Percentiles rank a stretch among this genome's conserved stretches.
phyloP scores from a whole-genome alignment of 495 filamentous ascomycete species.

The Lepidopterella palustris region DNA sequence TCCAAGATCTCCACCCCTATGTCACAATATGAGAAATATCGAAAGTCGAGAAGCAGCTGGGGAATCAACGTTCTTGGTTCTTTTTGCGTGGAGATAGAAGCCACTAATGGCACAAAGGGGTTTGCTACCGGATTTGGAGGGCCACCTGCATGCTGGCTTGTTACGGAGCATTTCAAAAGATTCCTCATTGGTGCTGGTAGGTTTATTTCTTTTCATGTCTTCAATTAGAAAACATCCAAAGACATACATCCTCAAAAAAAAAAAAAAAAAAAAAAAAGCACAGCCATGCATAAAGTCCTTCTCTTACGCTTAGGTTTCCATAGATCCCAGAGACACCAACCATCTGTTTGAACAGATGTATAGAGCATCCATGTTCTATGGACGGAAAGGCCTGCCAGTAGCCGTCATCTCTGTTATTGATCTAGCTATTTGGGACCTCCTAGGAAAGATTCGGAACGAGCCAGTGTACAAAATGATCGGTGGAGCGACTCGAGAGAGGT shows the following conservation, averaged over 20 bases:
- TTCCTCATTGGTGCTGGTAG: constrained; percentile 75
- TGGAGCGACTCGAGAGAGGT: constrained; percentile 67
- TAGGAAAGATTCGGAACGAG: constrained; percentile 83
- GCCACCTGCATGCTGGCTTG: constrained; percentile 88
- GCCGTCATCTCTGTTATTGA: constrained; percentile 93
- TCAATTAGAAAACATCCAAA: no score
- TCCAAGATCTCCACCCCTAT: constrained; percentile 86
- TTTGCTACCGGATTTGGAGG: constrained; percentile 92
- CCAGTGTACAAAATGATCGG: constrained; percentile 94
- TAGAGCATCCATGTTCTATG: constrained; percentile 89
- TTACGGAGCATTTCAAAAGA: constrained; percentile 82
- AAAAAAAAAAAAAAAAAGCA: no score
- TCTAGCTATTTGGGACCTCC: constrained; percentile 82
- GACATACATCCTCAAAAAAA: no score
- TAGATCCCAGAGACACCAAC: constrained; percentile 80
- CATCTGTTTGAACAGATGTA: constrained; percentile 94
- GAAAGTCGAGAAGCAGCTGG: constrained; percentile 82
- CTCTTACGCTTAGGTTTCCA: background rate
- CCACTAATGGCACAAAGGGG: constrained; percentile 79
- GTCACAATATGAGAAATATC: constrained; percentile 80
- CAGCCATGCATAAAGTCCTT: background rate
- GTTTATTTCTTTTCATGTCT: constrained; percentile 9
- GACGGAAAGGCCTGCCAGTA: constrained; percentile 80
- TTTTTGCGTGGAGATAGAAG: constrained; percentile 88
- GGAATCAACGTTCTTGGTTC: constrained; percentile 93